Conservation (phyloP, 768 basidiomycete genomes). For the Auricularia cornea region DNA sequence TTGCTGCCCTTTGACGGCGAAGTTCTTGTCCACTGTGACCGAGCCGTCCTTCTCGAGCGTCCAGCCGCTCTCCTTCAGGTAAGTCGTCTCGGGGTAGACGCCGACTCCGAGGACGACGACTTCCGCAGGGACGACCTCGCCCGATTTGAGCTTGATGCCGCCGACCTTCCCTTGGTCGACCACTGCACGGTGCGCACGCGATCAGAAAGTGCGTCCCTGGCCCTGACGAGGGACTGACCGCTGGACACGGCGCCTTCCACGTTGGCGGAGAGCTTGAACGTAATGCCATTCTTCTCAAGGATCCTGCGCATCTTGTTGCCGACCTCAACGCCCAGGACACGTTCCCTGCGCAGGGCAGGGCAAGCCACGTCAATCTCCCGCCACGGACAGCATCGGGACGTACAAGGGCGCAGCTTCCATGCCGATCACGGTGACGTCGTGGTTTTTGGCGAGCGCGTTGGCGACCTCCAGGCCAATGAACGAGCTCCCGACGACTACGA, state of each 20-base stretch:
- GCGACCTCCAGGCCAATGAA: slow-evolving; percentile 95
- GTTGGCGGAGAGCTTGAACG: not conserved
- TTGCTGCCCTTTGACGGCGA: slow-evolving; percentile 47
- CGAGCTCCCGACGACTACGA: slow-evolving; percentile 79
- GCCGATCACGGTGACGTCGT: slow-evolving; percentile 77
- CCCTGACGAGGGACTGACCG: not conserved
- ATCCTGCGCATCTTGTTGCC: slow-evolving; percentile 32
- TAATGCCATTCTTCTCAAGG: not conserved
- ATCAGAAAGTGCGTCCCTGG: not conserved
- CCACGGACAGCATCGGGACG: not conserved
- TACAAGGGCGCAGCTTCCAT: slow-evolving; percentile 70
- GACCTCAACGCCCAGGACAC: slow-evolving; percentile 71
- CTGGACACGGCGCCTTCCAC: not conserved
- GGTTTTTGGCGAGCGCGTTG: slow-evolving; percentile 59
- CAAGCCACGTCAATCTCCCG: not conserved
- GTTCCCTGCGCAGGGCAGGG: slow-evolving; percentile 34
- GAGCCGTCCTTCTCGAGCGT: slow-evolving; percentile 66
- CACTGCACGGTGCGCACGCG: not conserved
- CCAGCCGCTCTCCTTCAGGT: slow-evolving; percentile 58
- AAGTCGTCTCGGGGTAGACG: slow-evolving; percentile 73
- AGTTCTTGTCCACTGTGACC: slow-evolving; percentile 65
- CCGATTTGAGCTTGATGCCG: slow-evolving; percentile 56
- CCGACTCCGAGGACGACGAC: slow-evolving; percentile 82
- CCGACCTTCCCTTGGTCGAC: slow-evolving; percentile 33
- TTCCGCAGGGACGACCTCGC: slow-evolving; percentile 59